Evolutionary conservation across 805 yeast species (phyloP).

Genomic region (Saturnispora hagleri): DNA sequence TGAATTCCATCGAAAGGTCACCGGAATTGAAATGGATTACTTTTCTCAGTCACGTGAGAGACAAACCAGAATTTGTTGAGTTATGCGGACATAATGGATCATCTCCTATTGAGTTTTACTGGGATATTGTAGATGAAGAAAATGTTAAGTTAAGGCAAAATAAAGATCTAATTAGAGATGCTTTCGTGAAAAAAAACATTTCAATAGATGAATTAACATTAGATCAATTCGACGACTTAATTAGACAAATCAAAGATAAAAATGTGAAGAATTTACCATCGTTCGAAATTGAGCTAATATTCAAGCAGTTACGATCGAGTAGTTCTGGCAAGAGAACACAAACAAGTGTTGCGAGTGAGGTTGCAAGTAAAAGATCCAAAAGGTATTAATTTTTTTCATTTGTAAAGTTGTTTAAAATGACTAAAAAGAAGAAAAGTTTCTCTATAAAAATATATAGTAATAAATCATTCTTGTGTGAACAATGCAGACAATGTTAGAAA

Average conservation of each 20-base stretch:
- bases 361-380: neutral
- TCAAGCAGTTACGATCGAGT: neutral
- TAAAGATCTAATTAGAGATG: slow-evolving; percentile 48
- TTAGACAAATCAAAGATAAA: slow-evolving; percentile 7
- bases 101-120: slow-evolving; percentile 62
- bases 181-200: slow-evolving; percentile 26
- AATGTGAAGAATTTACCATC: neutral
- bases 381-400: neutral
- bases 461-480: slow-evolving; percentile 40
- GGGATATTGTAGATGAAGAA: slow-evolving; percentile 63
- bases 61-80: slow-evolving; percentile 47
- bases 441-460: neutral
- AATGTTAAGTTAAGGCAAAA: slow-evolving; percentile 46
- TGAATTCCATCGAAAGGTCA: slow-evolving; percentile 28
- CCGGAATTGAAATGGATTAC: slow-evolving; percentile 56
- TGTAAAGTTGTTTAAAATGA: neutral
- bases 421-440: neutral
- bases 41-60: slow-evolving; percentile 39
- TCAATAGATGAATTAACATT: slow-evolving; percentile 4
- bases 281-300: neutral
- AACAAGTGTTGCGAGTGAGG: neutral
- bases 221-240: slow-evolving; percentile 11
- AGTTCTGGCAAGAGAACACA: neutral
- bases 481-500: slow-evolving; percentile 63
- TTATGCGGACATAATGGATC: slow-evolving; percentile 74